Evolutionary conservation across 2,329 filamentous ascomycete species (phyloP).

Genomic region (Fusarium temperatum): DNA sequence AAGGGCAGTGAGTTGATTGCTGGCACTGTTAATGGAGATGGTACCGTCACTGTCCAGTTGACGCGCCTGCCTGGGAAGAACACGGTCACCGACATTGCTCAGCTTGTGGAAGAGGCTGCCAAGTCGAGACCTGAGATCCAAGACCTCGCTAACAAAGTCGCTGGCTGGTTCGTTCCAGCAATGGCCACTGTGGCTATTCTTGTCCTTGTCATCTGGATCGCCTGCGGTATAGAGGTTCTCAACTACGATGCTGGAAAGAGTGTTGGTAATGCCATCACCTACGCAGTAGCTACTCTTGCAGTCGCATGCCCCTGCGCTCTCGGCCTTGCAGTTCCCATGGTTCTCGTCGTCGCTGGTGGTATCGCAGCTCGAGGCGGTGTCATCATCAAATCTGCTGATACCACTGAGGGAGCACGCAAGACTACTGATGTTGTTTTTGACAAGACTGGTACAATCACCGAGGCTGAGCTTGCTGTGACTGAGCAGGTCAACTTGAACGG

Average conservation of each 20-base stretch:
- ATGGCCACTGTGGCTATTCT: slow-evolving; percentile 58
- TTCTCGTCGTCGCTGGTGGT: slow-evolving; percentile 68
- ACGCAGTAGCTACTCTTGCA: slow-evolving; percentile 60
- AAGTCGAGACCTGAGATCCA: slow-evolving; percentile 67
- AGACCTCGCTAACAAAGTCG: slow-evolving; percentile 66
- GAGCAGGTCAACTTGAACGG: not conserved
- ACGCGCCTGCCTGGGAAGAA: slow-evolving; percentile 62
- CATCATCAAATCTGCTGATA: slow-evolving; percentile 67
- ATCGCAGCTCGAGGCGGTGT: slow-evolving; percentile 66
- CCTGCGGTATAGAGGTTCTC: slow-evolving; percentile 36
- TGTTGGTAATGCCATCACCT: slow-evolving; percentile 47
- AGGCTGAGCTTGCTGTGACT: slow-evolving; percentile 48
- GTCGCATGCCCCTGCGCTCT: slow-evolving; percentile 74
- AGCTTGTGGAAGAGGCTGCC: slow-evolving; percentile 68
- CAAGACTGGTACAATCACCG: slow-evolving; percentile 72
- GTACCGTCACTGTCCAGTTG: slow-evolving; percentile 58
- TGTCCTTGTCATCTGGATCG: slow-evolving; percentile 45
- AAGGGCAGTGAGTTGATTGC: slow-evolving; percentile 8
- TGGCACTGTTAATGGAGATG: slow-evolving; percentile 48
- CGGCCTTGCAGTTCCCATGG: slow-evolving; percentile 72
- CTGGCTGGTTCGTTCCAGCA: slow-evolving; percentile 66
- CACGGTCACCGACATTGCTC: slow-evolving; percentile 68
- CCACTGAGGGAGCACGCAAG: slow-evolving; percentile 63
- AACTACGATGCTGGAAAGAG: slow-evolving; percentile 48
- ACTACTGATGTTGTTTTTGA: slow-evolving; percentile 70